A percentile compares a stretch with the other conserved stretches of the same genome.
phyloP scores from a whole-genome alignment of 2,329 filamentous ascomycete species.

The Catunica adiposa region DNA sequence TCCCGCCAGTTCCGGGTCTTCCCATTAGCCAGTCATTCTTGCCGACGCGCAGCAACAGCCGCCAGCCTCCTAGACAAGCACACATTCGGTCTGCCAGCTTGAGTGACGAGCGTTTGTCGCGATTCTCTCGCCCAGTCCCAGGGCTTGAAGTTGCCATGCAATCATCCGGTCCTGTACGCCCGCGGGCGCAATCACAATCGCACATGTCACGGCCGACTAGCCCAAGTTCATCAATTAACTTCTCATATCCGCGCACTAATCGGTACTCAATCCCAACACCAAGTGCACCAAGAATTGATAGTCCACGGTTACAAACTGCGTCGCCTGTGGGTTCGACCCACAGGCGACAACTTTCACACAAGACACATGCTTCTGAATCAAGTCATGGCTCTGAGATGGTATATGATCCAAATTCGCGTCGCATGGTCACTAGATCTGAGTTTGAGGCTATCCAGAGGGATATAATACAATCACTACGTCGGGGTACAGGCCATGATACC shows the following conservation, averaged over 20 bases:
- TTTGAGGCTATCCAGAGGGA: conserved; percentile 8
- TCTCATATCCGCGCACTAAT: conserved; percentile 36
- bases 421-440: conserved; percentile 34
- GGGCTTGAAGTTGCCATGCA: conserved; percentile 23
- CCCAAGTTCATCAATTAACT: conserved; percentile 39
- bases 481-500: too few relatives aligned
- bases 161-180: conserved; percentile 21
- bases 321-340: too few relatives aligned
- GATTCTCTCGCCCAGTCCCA: conserved; percentile 15
- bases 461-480: not conserved
- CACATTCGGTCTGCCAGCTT: not conserved
- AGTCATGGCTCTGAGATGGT: conserved; percentile 31
- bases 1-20: conserved; percentile 19
- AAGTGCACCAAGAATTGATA: too few relatives aligned
- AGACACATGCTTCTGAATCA: too few relatives aligned
- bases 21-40: not conserved
- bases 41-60: too few relatives aligned
- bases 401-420: conserved; percentile 48
- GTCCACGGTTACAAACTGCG: too few relatives aligned
- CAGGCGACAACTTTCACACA: too few relatives aligned
- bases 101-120: conserved; percentile 27
- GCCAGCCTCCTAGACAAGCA: too few relatives aligned
- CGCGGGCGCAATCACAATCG: conserved; percentile 30
- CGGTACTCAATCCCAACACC: conserved; percentile 24
- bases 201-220: conserved; percentile 26